Evolutionary conservation across 1,139 yeast genomes (phyloP).

Genomic region (Saccharomycopsis hybrid): DNA sequence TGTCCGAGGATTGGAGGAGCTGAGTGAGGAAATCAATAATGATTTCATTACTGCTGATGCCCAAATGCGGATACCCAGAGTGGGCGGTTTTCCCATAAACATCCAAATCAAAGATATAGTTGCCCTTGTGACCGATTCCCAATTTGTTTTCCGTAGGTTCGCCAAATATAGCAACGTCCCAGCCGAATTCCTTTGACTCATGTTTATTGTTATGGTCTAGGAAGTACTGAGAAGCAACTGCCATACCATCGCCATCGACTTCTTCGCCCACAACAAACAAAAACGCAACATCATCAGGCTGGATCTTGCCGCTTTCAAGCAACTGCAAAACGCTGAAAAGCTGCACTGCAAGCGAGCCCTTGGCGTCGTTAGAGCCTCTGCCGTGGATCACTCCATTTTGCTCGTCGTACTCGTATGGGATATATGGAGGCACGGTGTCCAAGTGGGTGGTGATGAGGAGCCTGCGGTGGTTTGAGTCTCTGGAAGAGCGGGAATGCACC

Average conservation of each 20-base stretch:
- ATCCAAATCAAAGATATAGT: conserved; percentile 35
- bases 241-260: conserved; percentile 57
- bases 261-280: conserved; percentile 70
- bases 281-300: conserved; percentile 50
- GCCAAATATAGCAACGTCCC: conserved; percentile 64
- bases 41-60: conserved; percentile 55
- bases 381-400: conserved; percentile 46
- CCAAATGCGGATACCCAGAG: conserved; percentile 66
- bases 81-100: conserved; percentile 58
- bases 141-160: conserved; percentile 69
- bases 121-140: conserved; percentile 68
- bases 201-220: background rate
- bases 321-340: conserved; percentile 46
- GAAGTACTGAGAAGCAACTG: conserved; percentile 30
- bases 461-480: conserved; percentile 35
- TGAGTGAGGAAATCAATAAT: conserved; percentile 45
- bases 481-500: conserved; percentile 11
- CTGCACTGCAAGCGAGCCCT: conserved; percentile 62
- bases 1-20: conserved; percentile 27
- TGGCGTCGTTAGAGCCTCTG: conserved; percentile 64
- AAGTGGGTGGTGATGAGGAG: conserved; percentile 58
- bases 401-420: conserved; percentile 42
- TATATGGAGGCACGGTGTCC: conserved; percentile 67
- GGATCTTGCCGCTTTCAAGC: conserved; percentile 32
- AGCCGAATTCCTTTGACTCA: conserved; percentile 32